Base-by-base conservation (phyloP, 1,284 basidiomycete genomes). In the Ganoderma lingzhi region DNA sequence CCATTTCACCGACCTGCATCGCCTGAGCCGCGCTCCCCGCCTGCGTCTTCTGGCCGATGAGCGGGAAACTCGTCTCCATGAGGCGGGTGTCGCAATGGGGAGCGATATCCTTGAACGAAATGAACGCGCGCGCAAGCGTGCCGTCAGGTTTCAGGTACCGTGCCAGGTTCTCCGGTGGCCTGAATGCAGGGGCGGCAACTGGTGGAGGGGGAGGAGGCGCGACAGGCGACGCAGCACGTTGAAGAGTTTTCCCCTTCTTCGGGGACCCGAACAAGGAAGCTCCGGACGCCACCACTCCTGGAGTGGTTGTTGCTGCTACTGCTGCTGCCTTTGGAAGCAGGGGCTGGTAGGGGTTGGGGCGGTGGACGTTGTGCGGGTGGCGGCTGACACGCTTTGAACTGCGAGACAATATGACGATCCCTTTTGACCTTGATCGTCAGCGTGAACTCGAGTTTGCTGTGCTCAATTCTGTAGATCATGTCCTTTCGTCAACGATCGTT, bases 361-460 rank as follows among this genome's bases (percentile, higher is more conserved):
- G 84, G 82, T 9, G 83, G 82, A 32, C 86, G 87, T 14, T 80
- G 78, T 15, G 85, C 82, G 4, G 85, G 79, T 5, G 85, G 79
- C 4, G 87, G 85, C 6, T 83, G 78, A 63, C 91, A 84, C 1
- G 88, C 87, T 75, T 93, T 93, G 77, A 92, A 88, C 76, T 94
- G 91, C 9, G 88, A 82, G 55, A 90, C 82, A 72, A 97, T 92
- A 75, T 97, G 95, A 30, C 92, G 88, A 78, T 96, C 95, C 48
- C 91, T 88, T 59, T 92, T 89, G 73, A 97, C 84, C 80, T 96
- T 96, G 73, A 97, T 82, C 0, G 90, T 93, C 15, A 97, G 85
- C 1, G 94, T 95, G 81, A 97, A 97, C 79, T 97, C 95, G 68
- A 97, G 90, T 79, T 96, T 96, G 80, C 88, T 92, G 76, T 94